Conservation (phyloP, 495 filamentous ascomycete genomes). For the Trypethelium eluteriae region DNA sequence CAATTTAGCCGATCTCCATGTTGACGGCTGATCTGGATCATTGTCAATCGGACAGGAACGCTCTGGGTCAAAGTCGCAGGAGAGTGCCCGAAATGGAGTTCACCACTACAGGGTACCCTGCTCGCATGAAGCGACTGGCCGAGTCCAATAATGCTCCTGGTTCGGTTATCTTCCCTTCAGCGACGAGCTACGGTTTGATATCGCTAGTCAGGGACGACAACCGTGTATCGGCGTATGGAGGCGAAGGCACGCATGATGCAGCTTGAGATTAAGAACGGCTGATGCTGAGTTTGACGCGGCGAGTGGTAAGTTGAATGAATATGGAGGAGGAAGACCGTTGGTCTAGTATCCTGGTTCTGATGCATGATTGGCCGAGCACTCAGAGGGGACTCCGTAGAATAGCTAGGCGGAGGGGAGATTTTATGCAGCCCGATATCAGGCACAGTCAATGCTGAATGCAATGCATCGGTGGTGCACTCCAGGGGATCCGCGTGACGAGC, state of each 20-base stretch:
- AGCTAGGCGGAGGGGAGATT: neutral
- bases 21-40: conserved; percentile 11
- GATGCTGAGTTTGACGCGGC: neutral
- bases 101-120: neutral
- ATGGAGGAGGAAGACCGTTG: neutral
- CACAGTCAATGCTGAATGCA: neutral
- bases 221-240: neutral
- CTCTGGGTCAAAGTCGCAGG: neutral
- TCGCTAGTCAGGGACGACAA: conserved; percentile 8
- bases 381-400: neutral
- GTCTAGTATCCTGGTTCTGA: neutral
- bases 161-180: neutral
- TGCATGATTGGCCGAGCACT: neutral
- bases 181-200: conserved; percentile 3
- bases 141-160: neutral
- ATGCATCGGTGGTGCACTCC: neutral
- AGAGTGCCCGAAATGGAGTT: neutral
- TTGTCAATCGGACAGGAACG: neutral
- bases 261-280: neutral
- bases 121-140: neutral
- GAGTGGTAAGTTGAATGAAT: neutral
- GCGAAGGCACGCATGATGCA: conserved; percentile 5
- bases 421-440: conserved; percentile 2
- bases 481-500: neutral
- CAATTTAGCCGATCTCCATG: conserved; percentile 40